A percentile compares a stretch with the other conserved stretches of the same genome.
Conservation (phyloP, 192 early-diverging fungal genomes). For the Rhizoclosmatium globosum region DNA sequence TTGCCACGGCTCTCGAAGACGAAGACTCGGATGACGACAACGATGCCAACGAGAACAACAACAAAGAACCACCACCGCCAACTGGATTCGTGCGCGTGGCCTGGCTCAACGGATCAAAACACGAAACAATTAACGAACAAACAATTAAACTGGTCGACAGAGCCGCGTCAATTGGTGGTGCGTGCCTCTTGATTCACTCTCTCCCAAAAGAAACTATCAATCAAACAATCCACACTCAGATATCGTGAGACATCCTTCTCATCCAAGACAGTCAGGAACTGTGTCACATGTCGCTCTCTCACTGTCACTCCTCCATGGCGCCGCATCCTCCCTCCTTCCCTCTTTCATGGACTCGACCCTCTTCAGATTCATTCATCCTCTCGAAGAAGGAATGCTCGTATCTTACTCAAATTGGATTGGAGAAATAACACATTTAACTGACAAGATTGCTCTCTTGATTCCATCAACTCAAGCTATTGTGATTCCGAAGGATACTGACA, state of each 20-base stretch:
- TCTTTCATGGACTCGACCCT: not conserved
- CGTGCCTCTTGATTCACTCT: not conserved
- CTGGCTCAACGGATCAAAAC: not conserved
- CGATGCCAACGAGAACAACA: not conserved
- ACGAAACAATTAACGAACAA: not conserved
- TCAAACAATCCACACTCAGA: not conserved
- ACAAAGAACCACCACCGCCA: not conserved
- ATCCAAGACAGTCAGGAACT: not conserved
- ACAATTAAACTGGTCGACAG: not conserved
- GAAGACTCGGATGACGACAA: not conserved
- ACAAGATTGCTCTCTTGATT: slow-evolving; percentile 13
- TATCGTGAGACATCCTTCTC: not conserved
- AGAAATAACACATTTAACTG: not conserved
- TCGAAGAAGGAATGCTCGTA: slow-evolving; percentile 27
- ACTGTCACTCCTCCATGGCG: not conserved
- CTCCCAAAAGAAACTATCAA: not conserved
- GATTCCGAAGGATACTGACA: slow-evolving; percentile 3
- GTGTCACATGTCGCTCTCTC: not conserved
- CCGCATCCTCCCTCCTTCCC: not conserved
- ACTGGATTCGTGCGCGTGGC: not conserved
- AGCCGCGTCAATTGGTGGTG: not conserved
- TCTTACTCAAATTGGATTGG: slow-evolving; percentile 28
- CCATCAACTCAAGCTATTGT: not conserved
- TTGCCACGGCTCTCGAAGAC: not conserved
- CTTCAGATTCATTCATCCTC: not conserved